Evolutionary conservation across 306 rosid genomes (phyloP).

Genomic region (Prinsepia uniflora): DNA sequence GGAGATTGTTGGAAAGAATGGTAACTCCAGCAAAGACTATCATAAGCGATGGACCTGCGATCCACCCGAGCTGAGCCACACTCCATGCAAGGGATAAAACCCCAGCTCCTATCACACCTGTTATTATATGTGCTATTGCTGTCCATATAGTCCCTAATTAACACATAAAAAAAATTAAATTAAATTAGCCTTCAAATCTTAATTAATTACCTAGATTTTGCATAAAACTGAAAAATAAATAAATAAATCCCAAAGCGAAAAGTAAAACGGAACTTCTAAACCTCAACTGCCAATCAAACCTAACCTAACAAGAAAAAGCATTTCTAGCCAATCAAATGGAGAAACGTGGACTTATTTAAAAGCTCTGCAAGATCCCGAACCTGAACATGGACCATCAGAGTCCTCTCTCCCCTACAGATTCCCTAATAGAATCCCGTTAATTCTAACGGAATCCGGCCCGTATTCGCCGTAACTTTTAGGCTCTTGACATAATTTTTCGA

Average conservation of each 20-base stretch:
- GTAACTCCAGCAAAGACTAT: slow-evolving; percentile 49
- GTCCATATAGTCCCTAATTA: slow-evolving; percentile 33
- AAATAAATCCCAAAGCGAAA: too few species aligned
- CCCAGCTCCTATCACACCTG: slow-evolving; percentile 83
- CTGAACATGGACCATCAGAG: neutral
- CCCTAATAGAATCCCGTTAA: neutral
- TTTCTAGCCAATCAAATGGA: neutral
- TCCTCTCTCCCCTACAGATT: neutral
- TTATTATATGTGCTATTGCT: slow-evolving; percentile 59
- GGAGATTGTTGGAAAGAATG: slow-evolving; percentile 38
- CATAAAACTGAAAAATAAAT: too few species aligned
- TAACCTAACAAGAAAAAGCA: neutral
- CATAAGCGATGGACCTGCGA: slow-evolving; percentile 48
- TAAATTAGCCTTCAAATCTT: neutral
- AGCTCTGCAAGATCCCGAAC: neutral
- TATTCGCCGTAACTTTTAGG: too few species aligned
- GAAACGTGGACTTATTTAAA: neutral
- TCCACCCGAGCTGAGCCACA: slow-evolving; percentile 77
- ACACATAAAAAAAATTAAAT: neutral
- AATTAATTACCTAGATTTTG: too few species aligned
- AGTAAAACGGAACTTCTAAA: too few species aligned
- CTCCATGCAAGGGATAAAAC: slow-evolving; percentile 78
- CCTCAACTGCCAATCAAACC: neutral
- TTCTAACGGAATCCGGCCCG: too few species aligned
- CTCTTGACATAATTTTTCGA: too few species aligned